Evolutionary conservation across 768 basidiomycete species (phyloP), one percentile per base, ranked within the genome.

Genomic region (Pulveroboletus ravenelii): DNA sequence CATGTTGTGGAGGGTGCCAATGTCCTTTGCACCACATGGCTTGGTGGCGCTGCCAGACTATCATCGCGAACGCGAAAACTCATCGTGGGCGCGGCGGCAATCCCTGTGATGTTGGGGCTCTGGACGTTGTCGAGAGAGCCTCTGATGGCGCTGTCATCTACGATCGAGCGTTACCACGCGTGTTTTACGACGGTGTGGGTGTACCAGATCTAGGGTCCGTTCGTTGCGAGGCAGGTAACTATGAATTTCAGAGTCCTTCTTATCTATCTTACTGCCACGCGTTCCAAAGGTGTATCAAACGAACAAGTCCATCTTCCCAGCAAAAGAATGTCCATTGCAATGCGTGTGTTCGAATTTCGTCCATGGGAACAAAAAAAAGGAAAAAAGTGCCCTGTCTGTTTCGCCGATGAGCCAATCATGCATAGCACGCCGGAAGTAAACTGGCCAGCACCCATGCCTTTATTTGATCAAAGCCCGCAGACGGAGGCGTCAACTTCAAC

Each of bases 1-100:
- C 92, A 93, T 62, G 72, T 77, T 3, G 74, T 74, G 3, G 84
- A 89, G 52, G 91, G 90, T 0, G 57, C 70, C 40, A 68, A 70
- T 6, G 54, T 86, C 15, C 63, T 89, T 13, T 76, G 75, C 69
- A 75, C 75, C 18, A 76, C 72, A 1, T 81, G 78, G 39, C 51
- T 64, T 20, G 66, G 60, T 41, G 43, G 10, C 10, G 34, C 34
- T 15, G 7, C 47, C 27, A 38, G 46, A 44, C 54, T 55, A 25
- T 44, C 60, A 39, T 48, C 52, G 12, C 48, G 45, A 48, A 62
- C 59, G 34, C 67, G 64, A 6, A 64, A 60, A 10, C 48, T 73
- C 13, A 58, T 72, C 0, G 57, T 72, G 0, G 71, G 67, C 3
- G 69, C 68, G 5, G 53, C 74, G 8, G 74, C 72, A 10, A 35